Conservation (phyloP, 768 basidiomycete genomes). For the Tricholoma sp. region DNA sequence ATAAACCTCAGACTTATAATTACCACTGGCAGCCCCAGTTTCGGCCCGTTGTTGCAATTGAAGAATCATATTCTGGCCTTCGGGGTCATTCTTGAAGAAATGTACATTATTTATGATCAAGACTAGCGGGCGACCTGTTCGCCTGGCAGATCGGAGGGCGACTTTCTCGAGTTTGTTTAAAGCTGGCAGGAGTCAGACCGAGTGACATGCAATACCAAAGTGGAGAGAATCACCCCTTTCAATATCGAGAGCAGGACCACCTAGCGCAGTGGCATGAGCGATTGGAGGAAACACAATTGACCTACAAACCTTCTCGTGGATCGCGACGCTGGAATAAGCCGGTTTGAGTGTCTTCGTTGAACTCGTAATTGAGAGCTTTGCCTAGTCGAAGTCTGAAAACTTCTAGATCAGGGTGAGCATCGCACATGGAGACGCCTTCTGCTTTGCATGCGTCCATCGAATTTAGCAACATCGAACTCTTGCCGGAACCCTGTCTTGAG, state of each 20-base stretch:
- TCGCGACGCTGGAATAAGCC: constrained; percentile 79
- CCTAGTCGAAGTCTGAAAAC: constrained; percentile 83
- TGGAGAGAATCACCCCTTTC: constrained; percentile 53
- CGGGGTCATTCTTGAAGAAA: constrained; percentile 71
- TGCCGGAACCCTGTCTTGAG: constrained; percentile 60
- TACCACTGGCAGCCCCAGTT: constrained; percentile 78
- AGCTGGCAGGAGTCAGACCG: constrained; percentile 32
- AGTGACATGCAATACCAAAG: background rate
- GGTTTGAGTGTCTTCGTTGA: constrained; percentile 76
- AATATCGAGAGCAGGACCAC: constrained; percentile 76
- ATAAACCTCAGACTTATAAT: constrained; percentile 14
- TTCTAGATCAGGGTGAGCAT: constrained; percentile 83
- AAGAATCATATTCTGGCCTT: constrained; percentile 72
- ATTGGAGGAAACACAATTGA: background rate
- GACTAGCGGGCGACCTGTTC: constrained; percentile 64
- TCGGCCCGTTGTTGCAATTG: constrained; percentile 86
- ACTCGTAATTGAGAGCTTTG: constrained; percentile 84
- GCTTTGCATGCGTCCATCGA: constrained; percentile 73
- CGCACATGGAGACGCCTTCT: constrained; percentile 67
- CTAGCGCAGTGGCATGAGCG: constrained; percentile 24
- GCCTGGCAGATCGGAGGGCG: constrained; percentile 56
- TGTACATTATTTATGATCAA: constrained; percentile 80
- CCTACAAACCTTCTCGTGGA: constrained; percentile 64
- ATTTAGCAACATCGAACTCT: constrained; percentile 81
- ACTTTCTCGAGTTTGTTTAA: constrained; percentile 85